Evolutionary conservation across 768 basidiomycete species (phyloP), one percentile per base, ranked within the genome.

Genomic region (Lactarius pseudohatsudake): DNA sequence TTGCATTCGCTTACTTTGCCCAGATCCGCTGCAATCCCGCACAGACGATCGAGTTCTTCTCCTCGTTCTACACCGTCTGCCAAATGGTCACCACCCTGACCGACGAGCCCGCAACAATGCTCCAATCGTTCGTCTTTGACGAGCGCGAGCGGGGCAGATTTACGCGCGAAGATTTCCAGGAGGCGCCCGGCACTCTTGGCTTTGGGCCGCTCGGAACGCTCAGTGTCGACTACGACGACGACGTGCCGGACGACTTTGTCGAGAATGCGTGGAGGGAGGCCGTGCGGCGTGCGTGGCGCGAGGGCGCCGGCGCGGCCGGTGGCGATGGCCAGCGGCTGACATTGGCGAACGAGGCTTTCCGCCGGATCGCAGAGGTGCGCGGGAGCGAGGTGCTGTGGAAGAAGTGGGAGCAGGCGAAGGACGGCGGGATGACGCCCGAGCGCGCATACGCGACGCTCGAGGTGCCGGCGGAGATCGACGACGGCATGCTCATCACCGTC

Each of bases 1-100:
- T 94, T 61, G 79, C 79, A n/a, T 93, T 91, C 74, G 91, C 87
- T 1, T 94, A 94, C 72, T 76, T 87, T 63, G 87, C 90, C 0
- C 91, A 94, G 75, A 89, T 86, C 72, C 88, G 91, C 66, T 94
- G 92, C 75, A 86, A 93, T 72, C 90, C 91, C 36, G 78, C 76
- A 3, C 77, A 80, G 43, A 92, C 91, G 0, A 69, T 85, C 4
- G 73, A 77, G 16, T 89, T 92, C 74, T 92, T 91, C 75, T 82
- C 84, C 2, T 79, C 81, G 61, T 77, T 93, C 50, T 80, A 78
- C 36, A 75, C 76, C 50, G 79, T 92, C 61, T 79, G 86, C 16
- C 77, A 79, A 62, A 74, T 78, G 18, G 78, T 91, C 66, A 77
- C 84, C 61, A 78, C 79, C 58, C 77, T 81, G 62, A 81, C 81